Conservation (phyloP, 495 filamentous ascomycete species). For the Rhizodiscina lignyota region DNA sequence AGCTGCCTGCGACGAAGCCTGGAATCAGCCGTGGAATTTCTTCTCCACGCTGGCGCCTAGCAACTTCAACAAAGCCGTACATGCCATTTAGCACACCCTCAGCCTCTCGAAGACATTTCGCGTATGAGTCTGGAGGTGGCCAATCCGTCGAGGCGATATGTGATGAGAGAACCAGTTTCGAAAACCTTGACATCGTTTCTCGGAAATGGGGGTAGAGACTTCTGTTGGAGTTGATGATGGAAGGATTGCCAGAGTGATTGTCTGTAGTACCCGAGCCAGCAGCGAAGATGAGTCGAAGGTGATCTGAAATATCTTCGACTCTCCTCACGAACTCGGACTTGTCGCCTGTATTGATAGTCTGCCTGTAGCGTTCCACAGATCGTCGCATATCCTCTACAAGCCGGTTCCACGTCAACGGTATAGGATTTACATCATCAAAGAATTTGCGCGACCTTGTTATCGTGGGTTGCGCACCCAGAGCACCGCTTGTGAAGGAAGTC, state of each 20-base stretch:
- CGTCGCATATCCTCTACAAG: slow-evolving; percentile 81
- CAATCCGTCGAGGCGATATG: slow-evolving; percentile 94
- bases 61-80: slow-evolving; percentile 89
- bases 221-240: slow-evolving; percentile 97
- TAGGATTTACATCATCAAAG: slow-evolving; percentile 62
- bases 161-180: slow-evolving; percentile 93
- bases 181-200: slow-evolving; percentile 99
- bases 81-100: slow-evolving; percentile 88
- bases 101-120: slow-evolving; percentile 90
- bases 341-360: slow-evolving; percentile 62
- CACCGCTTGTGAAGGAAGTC: slow-evolving; percentile 47
- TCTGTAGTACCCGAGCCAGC: slow-evolving; percentile 94
- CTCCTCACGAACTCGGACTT: slow-evolving; percentile 79
- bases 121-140: slow-evolving; percentile 66
- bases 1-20: slow-evolving; percentile 76
- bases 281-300: slow-evolving; percentile 79
- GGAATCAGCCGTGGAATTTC: slow-evolving; percentile 77
- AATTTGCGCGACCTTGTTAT: slow-evolving; percentile 61
- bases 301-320: slow-evolving; percentile 95
- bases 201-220: slow-evolving; percentile 91
- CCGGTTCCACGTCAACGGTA: slow-evolving; percentile 70
- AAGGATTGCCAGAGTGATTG: slow-evolving; percentile 95
- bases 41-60: slow-evolving; percentile 77
- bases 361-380: slow-evolving; percentile 72
- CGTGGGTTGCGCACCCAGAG: slow-evolving; percentile 32